These are phyloP conservation scores for Arabidopsis hybrid DNA, from an alignment of 441 rosid genomes.

Conservation along the genomic window DNA sequence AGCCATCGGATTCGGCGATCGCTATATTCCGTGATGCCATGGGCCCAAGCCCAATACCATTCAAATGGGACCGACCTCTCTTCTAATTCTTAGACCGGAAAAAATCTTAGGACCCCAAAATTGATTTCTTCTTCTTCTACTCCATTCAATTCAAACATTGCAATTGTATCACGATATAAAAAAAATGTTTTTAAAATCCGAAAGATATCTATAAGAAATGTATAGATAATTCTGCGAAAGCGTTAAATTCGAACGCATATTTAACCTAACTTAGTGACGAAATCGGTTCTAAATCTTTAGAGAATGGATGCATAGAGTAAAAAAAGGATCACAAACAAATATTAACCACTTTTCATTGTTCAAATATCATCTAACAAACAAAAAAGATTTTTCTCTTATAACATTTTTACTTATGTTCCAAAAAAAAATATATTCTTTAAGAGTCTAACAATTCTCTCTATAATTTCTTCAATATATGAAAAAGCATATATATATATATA, in stretches of 20 bases:
- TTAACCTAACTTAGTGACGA: neutral
- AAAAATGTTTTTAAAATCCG: too few relatives aligned
- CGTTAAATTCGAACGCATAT: neutral
- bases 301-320: too few relatives aligned
- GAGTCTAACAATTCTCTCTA: neutral
- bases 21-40: conserved; percentile 8
- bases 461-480: too few relatives aligned
- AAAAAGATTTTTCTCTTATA: neutral
- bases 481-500: too few relatives aligned
- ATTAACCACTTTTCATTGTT: neutral
- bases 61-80: conserved; percentile 14
- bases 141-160: neutral
- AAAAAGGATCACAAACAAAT: too few relatives aligned
- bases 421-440: too few relatives aligned
- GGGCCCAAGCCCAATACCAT: conserved; percentile 30
- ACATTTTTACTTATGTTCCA: too few relatives aligned
- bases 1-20: conserved; percentile 37
- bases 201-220: neutral
- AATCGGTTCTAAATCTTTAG: too few relatives aligned
- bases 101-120: conserved; percentile 17
- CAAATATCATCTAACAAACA: neutral
- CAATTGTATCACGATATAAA: neutral
- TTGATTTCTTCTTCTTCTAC: neutral
- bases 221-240: neutral
- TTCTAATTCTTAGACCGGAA: neutral